Conservation (phyloP, 805 yeast genomes). For the Candida caryicola region DNA sequence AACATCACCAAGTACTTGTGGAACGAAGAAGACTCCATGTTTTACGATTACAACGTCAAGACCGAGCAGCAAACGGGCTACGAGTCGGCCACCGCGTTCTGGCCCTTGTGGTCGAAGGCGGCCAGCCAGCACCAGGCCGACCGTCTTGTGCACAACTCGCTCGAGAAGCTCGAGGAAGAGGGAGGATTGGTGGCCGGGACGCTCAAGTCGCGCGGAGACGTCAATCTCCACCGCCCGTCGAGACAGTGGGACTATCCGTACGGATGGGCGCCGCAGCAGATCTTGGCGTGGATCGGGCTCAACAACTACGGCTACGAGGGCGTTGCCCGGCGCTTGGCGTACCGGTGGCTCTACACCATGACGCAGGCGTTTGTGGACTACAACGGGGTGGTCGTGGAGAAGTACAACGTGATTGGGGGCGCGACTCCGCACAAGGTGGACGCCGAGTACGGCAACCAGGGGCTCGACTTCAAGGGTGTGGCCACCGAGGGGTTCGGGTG, state of each 20-base stretch:
- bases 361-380: conserved; percentile 87
- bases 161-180: conserved; percentile 71
- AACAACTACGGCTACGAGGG: conserved; percentile 63
- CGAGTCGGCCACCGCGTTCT: conserved; percentile 85
- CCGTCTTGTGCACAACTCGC: conserved; percentile 51
- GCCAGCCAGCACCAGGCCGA: conserved; percentile 68
- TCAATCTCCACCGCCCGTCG: conserved; percentile 70
- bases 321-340: conserved; percentile 67
- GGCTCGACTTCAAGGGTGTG: conserved; percentile 86
- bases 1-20: conserved; percentile 70
- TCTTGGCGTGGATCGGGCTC: conserved; percentile 88
- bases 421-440: conserved; percentile 87
- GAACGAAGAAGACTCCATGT: conserved; percentile 77
- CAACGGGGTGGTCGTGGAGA: conserved; percentile 93
- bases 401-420: conserved; percentile 82
- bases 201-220: conserved; percentile 64
- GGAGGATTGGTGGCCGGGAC: conserved; percentile 93
- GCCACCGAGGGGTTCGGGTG: conserved; percentile 97
- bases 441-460: conserved; percentile 97
- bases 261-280: conserved; percentile 99
- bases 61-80: conserved; percentile 54
- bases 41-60: conserved; percentile 78
- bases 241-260: conserved; percentile 98
- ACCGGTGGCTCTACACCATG: conserved; percentile 88
- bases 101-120: conserved; percentile 86